Conservation (phyloP, 2,329 filamentous ascomycete genomes). For the Colletotrichum incanum region DNA sequence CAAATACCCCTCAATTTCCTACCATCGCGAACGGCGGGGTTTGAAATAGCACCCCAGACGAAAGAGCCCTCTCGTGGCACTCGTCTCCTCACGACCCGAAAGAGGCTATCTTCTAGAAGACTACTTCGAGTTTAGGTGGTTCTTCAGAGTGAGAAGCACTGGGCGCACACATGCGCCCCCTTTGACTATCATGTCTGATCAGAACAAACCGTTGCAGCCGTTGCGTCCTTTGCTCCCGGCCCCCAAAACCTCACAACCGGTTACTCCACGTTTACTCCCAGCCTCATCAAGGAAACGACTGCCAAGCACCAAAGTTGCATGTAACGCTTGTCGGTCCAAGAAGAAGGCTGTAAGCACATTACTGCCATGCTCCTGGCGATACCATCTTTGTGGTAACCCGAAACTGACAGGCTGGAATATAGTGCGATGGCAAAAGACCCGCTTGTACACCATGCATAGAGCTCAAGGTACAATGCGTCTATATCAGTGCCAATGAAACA, state of each 20-base stretch:
- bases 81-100: background rate
- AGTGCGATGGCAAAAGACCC: constrained; percentile 46
- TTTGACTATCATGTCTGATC: constrained; percentile 25
- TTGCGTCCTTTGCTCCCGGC: constrained; percentile 38
- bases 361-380: background rate
- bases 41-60: background rate
- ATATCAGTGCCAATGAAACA: constrained; percentile 42
- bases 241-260: constrained; percentile 11
- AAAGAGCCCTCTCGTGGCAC: constrained; percentile 10
- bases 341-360: constrained; percentile 45
- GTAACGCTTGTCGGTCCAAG: constrained; percentile 46
- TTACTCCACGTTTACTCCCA: constrained; percentile 18
- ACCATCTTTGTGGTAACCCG: background rate
- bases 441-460: constrained; percentile 44
- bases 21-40: constrained; percentile 17
- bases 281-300: constrained; percentile 16
- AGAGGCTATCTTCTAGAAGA: background rate
- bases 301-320: constrained; percentile 43
- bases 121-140: background rate
- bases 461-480: constrained; percentile 41
- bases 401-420: constrained; percentile 7
- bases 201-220: constrained; percentile 19
- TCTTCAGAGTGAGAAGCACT: background rate
- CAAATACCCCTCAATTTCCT: constrained; percentile 33
- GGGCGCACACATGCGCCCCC: constrained; percentile 2